Evolutionary conservation across 768 basidiomycete genomes (phyloP), one percentile per base, ranked within the genome.

Genomic region (Boletellus emodensis): DNA sequence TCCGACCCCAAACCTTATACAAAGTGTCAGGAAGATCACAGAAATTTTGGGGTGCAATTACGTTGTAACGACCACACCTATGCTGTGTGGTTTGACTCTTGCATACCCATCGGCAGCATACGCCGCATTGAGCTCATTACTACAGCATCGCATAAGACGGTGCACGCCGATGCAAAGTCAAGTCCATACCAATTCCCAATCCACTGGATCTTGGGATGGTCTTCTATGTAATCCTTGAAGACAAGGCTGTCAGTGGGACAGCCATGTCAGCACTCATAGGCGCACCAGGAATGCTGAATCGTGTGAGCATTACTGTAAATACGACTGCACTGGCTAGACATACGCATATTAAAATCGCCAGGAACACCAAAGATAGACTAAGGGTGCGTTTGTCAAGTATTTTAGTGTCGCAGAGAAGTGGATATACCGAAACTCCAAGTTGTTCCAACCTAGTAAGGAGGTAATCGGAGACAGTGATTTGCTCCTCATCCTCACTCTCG

Each of bases 101-200:
- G 94, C 90, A 66, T 95, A 95, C 11, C 94, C 94, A 61, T 94
- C 93, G 0, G 90, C 90, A 14, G 94, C 94, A 67, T 96, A 96
- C 0, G 90, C 77, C 0, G 90, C 87, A 56, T 94, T 90, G 41
- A 94, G 75, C 63, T 93, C 87, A 53, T 91, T 90, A 57, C 88
- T 89, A 51, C 14, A 24, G 40, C 6, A 4, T 26, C 24, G 14
- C 3, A 28, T 65, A 32, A 61, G 37, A n/a, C 4, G 20, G 7
- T 9, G 33, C 0, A 9, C 3, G 3, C 20, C 4, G 1, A 15
- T n/a, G 11, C 3, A 46, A 8, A 13, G 24, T 10, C 24, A 39
- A 14, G 10, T 0, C 47, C 71, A 6, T 66, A 85, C 86, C 87
- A 89, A 62, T 90, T 89, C 5, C 93, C 94, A 46, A 94, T 78